Percentiles rank a stretch among this genome's conserved stretches.
phyloP scores from a whole-genome alignment of 2,329 filamentous ascomycete species.

The Hymenoscyphus infarciens region DNA sequence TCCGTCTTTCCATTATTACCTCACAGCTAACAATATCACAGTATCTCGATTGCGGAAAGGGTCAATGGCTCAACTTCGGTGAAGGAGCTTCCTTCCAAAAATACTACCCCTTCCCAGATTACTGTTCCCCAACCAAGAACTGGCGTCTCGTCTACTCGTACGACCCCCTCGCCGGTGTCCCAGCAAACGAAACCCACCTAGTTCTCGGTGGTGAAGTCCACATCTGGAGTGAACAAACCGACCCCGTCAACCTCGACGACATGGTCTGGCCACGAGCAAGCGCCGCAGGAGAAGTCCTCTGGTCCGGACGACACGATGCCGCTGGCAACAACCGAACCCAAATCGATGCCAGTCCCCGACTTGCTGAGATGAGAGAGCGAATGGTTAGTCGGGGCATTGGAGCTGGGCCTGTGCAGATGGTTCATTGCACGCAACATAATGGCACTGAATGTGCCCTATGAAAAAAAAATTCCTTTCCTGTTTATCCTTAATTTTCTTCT shows the following conservation, averaged over 20 bases:
- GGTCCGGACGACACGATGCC: constrained; percentile 68
- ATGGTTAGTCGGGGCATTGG: constrained; percentile 65
- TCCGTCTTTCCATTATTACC: constrained; percentile 1
- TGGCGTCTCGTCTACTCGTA: constrained; percentile 81
- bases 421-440: constrained; percentile 64
- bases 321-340: constrained; percentile 67
- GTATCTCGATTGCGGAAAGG: constrained; percentile 82
- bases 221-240: constrained; percentile 79
- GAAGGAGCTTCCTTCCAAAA: constrained; percentile 49
- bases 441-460: constrained; percentile 44
- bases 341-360: constrained; percentile 62
- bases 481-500: neutral
- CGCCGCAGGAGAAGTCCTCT: constrained; percentile 75
- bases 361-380: constrained; percentile 74
- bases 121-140: constrained; percentile 75
- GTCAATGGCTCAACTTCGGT: constrained; percentile 71
- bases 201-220: constrained; percentile 80
- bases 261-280: constrained; percentile 75
- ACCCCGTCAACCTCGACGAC: constrained; percentile 69
- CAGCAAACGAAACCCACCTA: constrained; percentile 57
- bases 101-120: constrained; percentile 73
- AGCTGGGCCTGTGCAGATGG: constrained; percentile 67
- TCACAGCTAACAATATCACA: constrained; percentile 35
- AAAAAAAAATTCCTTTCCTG: constrained; percentile 3
- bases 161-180: constrained; percentile 65